phyloP scores from a whole-genome alignment of 257 asterid species.

The Solanum virginianum region DNA sequence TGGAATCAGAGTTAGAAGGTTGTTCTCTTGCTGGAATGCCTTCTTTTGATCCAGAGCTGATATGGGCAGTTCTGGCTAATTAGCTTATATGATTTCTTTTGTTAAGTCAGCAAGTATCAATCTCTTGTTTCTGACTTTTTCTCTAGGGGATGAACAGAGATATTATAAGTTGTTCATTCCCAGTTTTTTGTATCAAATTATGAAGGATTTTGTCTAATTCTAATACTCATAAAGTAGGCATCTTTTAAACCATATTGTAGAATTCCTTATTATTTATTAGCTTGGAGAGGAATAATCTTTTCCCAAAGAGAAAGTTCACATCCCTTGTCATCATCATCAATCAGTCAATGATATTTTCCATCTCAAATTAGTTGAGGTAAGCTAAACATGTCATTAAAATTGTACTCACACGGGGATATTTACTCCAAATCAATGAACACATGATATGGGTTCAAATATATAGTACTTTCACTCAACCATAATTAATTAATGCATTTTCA shows the following conservation, averaged over 20 bases:
- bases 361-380: background rate
- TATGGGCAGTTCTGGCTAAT: constrained; percentile 85
- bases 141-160: background rate
- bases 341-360: background rate
- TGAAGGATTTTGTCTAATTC: background rate
- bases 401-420: background rate
- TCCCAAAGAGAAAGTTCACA: background rate
- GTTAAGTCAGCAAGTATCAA: background rate
- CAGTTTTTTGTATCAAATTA: background rate
- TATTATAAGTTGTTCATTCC: background rate
- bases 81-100: constrained; percentile 8
- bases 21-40: constrained; percentile 65
- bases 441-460: background rate
- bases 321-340: background rate
- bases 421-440: background rate
- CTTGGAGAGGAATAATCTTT: background rate
- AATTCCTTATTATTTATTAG: background rate
- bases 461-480: no score
- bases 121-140: background rate
- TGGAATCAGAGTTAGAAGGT: constrained; percentile 34
- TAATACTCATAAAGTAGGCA: background rate
- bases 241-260: background rate
- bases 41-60: constrained; percentile 81
- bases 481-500: no score
- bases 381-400: background rate